A percentile compares a stretch with the other conserved stretches of the same genome.
Evolutionary conservation across 768 basidiomycete species (phyloP).

Genomic region (Mycena alexandri): DNA sequence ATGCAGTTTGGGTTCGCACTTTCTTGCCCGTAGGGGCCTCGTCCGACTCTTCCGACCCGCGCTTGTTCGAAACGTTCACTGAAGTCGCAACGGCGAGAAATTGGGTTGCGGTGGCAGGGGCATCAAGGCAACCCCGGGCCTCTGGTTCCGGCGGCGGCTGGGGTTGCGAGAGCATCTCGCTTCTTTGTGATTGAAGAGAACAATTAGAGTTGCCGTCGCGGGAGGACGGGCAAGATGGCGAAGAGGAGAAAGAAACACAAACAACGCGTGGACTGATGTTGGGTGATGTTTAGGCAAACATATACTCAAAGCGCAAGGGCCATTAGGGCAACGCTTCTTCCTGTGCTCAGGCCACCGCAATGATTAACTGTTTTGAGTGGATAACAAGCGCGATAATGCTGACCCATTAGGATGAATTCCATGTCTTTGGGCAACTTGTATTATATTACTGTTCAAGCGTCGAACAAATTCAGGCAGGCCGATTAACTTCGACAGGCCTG

Average conservation of each 20-base stretch:
- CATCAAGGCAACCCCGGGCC: neutral
- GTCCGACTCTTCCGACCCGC: neutral
- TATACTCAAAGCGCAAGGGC: slow-evolving; percentile 16
- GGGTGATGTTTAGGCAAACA: neutral
- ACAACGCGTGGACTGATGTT: slow-evolving; percentile 29
- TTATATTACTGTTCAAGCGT: too few relatives aligned
- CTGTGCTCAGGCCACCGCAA: neutral
- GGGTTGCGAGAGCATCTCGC: slow-evolving; percentile 4
- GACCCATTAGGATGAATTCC: too few relatives aligned
- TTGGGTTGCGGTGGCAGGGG: neutral
- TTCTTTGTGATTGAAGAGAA: neutral
- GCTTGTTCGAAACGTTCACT: neutral
- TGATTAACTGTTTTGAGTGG: neutral
- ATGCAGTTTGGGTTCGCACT: neutral
- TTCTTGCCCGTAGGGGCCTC: neutral
- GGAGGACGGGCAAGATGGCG: neutral
- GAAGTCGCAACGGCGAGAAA: neutral
- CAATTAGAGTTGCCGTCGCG: neutral
- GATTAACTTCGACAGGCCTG: too few relatives aligned
- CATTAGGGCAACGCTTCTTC: neutral
- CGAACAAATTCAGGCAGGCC: too few relatives aligned
- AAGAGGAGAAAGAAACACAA: slow-evolving; percentile 22
- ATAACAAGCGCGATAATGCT: too few relatives aligned
- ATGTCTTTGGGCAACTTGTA: too few relatives aligned
- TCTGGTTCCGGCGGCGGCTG: neutral